Evolutionary conservation across 768 basidiomycete genomes (phyloP), one percentile per base, ranked within the genome.

Genomic region (Mycena kentingensis): DNA sequence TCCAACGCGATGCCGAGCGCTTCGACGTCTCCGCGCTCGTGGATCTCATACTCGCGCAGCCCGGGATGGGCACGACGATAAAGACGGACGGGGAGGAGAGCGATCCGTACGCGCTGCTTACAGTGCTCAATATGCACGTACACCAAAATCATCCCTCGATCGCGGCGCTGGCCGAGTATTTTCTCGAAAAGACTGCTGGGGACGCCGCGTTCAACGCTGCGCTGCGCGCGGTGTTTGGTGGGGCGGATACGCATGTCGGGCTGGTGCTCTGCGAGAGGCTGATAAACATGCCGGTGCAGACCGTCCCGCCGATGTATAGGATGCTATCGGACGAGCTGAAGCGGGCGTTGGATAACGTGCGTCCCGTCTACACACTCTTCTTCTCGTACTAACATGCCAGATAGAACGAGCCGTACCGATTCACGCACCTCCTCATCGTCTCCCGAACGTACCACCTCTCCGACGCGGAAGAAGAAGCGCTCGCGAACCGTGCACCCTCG

Each of bases 231-330:
- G 73, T 88, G 5, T 79, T 89, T 52, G 76, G 74, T 13, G 76
- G 75, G 41, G 75, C 60, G 29, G 68, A 72, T 31, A 73, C 75
- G 15, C 82, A 88, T 55, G 82, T 96, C 39, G 96, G 92, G 2
- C 77, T 97, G 16, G 77, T 98, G 8, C 75, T 99, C 58, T 89
- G 87, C 57, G 93, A 97, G 67, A 79, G 96, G 0, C 75, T 98
- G 45, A 78, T 97, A 59, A 99, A 98, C 67, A 95, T 99, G 86
- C 96, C 96, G 0, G 87, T 93, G 13, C 92, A 98, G 61, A 83
- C 94, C 29, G 79, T 95, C 8, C 88, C 93, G 5, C 94, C 93
- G 1, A 88, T 97, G 85, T 98, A 95, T 68, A 77, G 77, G 37
- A 93, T 98, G 89, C 77, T 98, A 21, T 72, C 76, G 0, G 84